Percentiles rank a stretch among this genome's conserved stretches.
These are phyloP conservation scores for Silene conica DNA, from an alignment of 148 eudicot genomes.

Conservation along the genomic window DNA sequence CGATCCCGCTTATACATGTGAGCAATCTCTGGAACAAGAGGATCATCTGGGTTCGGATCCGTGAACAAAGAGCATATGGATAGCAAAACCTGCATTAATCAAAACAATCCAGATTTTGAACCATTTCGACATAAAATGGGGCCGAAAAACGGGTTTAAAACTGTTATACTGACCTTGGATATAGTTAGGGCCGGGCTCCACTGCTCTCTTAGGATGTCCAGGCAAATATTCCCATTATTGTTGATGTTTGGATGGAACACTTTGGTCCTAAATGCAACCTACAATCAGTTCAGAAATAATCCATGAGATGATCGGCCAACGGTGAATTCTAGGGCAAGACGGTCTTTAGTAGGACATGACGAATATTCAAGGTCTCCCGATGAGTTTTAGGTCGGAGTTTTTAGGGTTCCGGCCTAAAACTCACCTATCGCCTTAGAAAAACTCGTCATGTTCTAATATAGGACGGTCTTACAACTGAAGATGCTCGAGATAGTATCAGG, in stretches of 20 bases:
- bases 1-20: conserved; percentile 30
- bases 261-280: conserved; percentile 59
- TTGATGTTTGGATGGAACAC: conserved; percentile 70
- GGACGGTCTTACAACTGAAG: background rate
- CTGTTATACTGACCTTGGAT: conserved; percentile 34
- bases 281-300: conserved; percentile 5
- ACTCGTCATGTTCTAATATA: background rate
- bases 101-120: background rate
- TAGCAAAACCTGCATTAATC: conserved; percentile 22
- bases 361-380: background rate
- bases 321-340: background rate
- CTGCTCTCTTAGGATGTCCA: conserved; percentile 62
- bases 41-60: conserved; percentile 37
- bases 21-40: conserved; percentile 31
- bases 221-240: conserved; percentile 59
- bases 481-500: conserved; percentile 12
- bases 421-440: background rate
- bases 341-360: background rate
- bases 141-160: background rate
- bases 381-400: too few species aligned
- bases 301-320: background rate
- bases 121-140: background rate
- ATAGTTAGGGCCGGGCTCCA: conserved; percentile 78
- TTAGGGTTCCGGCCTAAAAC: background rate
- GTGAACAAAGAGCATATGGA: conserved; percentile 34